Evolutionary conservation across 805 yeast species (phyloP).

Genomic region (Myxozyma geophila): DNA sequence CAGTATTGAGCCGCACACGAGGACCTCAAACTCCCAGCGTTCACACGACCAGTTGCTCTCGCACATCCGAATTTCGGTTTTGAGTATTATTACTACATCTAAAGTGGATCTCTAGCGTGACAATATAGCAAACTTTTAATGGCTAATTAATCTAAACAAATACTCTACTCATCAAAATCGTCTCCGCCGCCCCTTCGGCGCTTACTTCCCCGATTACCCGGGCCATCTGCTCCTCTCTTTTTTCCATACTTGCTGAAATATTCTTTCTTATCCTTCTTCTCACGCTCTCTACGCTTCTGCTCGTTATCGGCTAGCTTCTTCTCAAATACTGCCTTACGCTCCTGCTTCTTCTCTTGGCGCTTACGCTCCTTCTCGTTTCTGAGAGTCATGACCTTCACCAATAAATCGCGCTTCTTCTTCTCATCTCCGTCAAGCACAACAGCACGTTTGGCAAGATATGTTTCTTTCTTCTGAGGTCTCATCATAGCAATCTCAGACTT

Average conservation of each 20-base stretch:
- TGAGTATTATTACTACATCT: not conserved
- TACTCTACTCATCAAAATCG: conserved; percentile 13
- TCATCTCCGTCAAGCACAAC: conserved; percentile 76
- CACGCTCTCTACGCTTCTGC: conserved; percentile 71
- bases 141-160: not conserved
- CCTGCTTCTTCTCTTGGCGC: conserved; percentile 72
- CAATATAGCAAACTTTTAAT: not conserved
- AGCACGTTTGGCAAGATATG: conserved; percentile 88
- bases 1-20: too few relatives aligned
- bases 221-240: conserved; percentile 40
- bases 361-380: conserved; percentile 83
- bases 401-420: conserved; percentile 85
- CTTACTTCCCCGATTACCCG: conserved; percentile 41
- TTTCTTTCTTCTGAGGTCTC: conserved; percentile 71
- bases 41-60: too few relatives aligned
- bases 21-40: too few relatives aligned
- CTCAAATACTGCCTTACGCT: conserved; percentile 72
- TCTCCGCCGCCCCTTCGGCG: conserved; percentile 40
- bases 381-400: conserved; percentile 84
- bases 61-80: too few relatives aligned
- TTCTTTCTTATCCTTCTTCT: conserved; percentile 84
- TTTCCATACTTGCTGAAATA: conserved; percentile 58
- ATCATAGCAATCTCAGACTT: conserved; percentile 86
- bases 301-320: conserved; percentile 78
- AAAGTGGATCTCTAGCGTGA: not conserved